phyloP scores from a whole-genome alignment of 495 filamentous ascomycete species.

The Daldinia concentrica region DNA sequence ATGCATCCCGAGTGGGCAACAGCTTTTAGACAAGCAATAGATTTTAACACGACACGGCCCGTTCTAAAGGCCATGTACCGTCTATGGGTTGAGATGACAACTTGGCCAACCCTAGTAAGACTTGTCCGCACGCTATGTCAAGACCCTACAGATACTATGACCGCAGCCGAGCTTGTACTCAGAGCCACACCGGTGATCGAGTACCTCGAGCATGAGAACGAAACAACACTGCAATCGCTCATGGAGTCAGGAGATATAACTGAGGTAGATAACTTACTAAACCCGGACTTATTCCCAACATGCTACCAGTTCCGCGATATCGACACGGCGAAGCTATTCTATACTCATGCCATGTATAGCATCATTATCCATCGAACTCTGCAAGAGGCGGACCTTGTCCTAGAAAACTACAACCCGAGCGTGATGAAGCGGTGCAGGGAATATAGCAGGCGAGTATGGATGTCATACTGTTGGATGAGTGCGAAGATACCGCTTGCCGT shows the following conservation, averaged over 20 bases:
- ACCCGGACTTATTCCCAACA: constrained; percentile 35
- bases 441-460: constrained; percentile 44
- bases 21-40: constrained; percentile 34
- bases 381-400: constrained; percentile 38
- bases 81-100: constrained; percentile 43
- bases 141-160: constrained; percentile 35
- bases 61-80: constrained; percentile 38
- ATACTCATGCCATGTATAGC: constrained; percentile 38
- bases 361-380: constrained; percentile 36
- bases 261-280: constrained; percentile 27
- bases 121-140: constrained; percentile 31
- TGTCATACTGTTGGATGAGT: constrained; percentile 40
- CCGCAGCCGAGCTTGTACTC: constrained; percentile 36
- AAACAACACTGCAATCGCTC: constrained; percentile 30
- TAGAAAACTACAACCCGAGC: constrained; percentile 23
- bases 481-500: constrained; percentile 39
- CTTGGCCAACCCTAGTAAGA: constrained; percentile 40
- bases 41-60: constrained; percentile 18
- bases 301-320: constrained; percentile 43
- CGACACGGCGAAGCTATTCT: constrained; percentile 43
- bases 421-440: constrained; percentile 35
- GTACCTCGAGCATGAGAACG: constrained; percentile 30
- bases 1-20: constrained; percentile 36
- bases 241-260: constrained; percentile 34
- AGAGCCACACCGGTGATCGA: constrained; percentile 34